A percentile compares a stretch with the other conserved stretches of the same genome.
Conservation (phyloP, 1,284 basidiomycete species). For the Leccinum fallax region DNA sequence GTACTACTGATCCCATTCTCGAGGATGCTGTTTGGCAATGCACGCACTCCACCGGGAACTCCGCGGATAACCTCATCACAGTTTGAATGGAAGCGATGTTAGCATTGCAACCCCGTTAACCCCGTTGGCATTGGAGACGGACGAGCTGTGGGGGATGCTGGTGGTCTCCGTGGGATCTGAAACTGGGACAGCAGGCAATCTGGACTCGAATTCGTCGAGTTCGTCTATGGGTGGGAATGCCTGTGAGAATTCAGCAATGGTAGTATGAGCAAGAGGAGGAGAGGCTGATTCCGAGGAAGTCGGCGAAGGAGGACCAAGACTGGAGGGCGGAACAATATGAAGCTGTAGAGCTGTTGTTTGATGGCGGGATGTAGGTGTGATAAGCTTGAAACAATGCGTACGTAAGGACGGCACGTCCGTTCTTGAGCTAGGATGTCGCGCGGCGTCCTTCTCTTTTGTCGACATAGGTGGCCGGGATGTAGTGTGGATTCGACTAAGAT, state of each 20-base stretch:
- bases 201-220: slow-evolving; percentile 57
- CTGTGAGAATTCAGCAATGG: slow-evolving; percentile 56
- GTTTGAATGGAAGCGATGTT: slow-evolving; percentile 32
- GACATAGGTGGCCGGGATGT: too few relatives aligned
- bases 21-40: slow-evolving; percentile 23
- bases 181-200: slow-evolving; percentile 51
- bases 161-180: slow-evolving; percentile 42
- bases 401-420: too few relatives aligned
- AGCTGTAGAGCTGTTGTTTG: slow-evolving; percentile 31
- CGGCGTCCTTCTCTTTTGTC: too few relatives aligned
- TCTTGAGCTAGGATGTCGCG: too few relatives aligned
- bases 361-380: slow-evolving; percentile 27
- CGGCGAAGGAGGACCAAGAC: slow-evolving; percentile 73
- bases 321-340: slow-evolving; percentile 63
- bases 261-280: slow-evolving; percentile 43
- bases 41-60: slow-evolving; percentile 16
- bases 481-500: too few relatives aligned
- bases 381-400: too few relatives aligned
- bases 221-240: slow-evolving; percentile 77
- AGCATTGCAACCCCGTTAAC: slow-evolving; percentile 13
- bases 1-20: slow-evolving; percentile 34
- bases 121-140: slow-evolving; percentile 16
- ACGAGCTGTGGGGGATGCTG: slow-evolving; percentile 25
- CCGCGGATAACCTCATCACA: slow-evolving; percentile 44
- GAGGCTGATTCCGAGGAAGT: slow-evolving; percentile 59